phyloP scores from a whole-genome alignment of 2,329 filamentous ascomycete genomes.

The Erysiphe pulchra region DNA sequence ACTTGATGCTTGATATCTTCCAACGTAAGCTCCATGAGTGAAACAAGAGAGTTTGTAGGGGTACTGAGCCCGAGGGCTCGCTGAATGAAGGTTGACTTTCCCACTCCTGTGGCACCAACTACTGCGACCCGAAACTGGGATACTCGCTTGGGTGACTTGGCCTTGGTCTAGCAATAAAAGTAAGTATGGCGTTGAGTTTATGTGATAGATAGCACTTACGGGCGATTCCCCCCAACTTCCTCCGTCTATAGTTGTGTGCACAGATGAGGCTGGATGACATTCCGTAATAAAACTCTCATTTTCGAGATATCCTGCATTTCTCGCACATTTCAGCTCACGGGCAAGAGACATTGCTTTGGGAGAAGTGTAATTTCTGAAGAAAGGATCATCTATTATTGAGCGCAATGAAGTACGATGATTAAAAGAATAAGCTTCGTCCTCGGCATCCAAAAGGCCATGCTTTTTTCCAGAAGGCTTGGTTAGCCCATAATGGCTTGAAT shows the following conservation, averaged over 20 bases:
- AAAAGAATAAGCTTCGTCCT: no score
- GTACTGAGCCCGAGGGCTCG: constrained; percentile 29
- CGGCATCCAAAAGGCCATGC: no score
- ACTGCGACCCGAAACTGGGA: constrained; percentile 38
- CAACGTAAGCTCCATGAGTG: constrained; percentile 29
- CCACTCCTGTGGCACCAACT: constrained; percentile 38
- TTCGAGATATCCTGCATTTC: constrained; percentile 4
- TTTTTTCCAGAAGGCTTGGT: no score
- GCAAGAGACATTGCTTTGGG: constrained; percentile 13
- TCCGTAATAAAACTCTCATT: constrained; percentile 5
- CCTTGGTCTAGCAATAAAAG: constrained; percentile 5
- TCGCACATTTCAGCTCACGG: constrained; percentile 11
- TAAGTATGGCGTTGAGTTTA: not conserved
- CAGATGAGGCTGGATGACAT: constrained; percentile 2
- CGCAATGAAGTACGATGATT: constrained; percentile 21
- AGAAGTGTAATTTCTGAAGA: constrained; percentile 23
- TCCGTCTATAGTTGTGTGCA: constrained; percentile 5
- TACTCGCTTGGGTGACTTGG: constrained; percentile 10
- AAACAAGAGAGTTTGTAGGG: constrained; percentile 26
- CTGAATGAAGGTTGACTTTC: constrained; percentile 44
- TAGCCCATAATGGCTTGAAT: no score
- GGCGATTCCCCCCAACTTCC: constrained; percentile 4
- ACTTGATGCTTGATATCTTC: constrained; percentile 32
- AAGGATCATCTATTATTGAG: constrained; percentile 29
- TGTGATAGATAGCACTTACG: constrained; percentile 4